These are phyloP conservation scores for Sporothrix euskadiensis DNA, from an alignment of 2,329 filamentous ascomycete species.

Conservation along the genomic window DNA sequence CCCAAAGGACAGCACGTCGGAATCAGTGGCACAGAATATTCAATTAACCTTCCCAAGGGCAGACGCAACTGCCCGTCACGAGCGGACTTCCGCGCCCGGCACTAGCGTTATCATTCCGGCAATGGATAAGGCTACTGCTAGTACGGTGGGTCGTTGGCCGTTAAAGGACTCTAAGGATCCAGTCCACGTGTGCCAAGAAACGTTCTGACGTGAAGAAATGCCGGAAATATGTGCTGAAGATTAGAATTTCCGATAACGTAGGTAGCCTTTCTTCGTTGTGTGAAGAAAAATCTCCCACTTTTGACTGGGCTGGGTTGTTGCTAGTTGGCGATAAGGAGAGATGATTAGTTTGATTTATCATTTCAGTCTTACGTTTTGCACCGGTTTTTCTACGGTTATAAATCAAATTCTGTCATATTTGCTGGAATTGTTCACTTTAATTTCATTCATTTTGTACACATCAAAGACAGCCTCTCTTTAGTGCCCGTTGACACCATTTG, in stretches of 20 bases:
- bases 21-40: too few relatives aligned
- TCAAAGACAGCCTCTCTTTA: neutral
- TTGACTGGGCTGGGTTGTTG: too few relatives aligned
- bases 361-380: neutral
- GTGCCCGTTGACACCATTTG: neutral
- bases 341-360: too few relatives aligned
- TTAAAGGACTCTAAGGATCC: neutral
- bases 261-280: neutral
- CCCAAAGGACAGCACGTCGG: neutral
- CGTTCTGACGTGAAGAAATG: neutral
- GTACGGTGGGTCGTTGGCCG: neutral
- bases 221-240: neutral
- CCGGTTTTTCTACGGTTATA: neutral
- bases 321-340: too few relatives aligned
- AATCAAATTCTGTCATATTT: neutral
- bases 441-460: neutral
- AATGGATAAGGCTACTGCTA: neutral
- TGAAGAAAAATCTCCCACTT: too few relatives aligned
- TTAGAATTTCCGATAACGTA: neutral
- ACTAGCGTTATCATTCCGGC: neutral
- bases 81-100: neutral
- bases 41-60: too few relatives aligned
- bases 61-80: neutral
- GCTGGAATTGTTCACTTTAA: neutral
- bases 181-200: neutral